A percentile compares a stretch with the other conserved stretches of the same genome.
phyloP scores from a whole-genome alignment of 106 monocot genomes.

The Triglochin maritima region DNA sequence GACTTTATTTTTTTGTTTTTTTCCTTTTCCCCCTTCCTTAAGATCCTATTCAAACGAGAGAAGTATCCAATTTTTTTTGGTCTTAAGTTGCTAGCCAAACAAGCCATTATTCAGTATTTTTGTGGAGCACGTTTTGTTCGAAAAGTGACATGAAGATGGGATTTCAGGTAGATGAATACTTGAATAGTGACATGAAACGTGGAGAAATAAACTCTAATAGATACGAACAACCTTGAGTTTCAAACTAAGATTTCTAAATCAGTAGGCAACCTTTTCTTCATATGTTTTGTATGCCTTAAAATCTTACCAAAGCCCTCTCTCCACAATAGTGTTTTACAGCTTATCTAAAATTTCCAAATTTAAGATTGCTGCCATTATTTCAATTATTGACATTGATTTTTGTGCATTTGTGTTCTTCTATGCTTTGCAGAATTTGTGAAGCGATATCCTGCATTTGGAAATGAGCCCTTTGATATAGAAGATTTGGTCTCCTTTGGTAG shows the following conservation, averaged over 20 bases:
- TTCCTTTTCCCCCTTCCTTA: too few relatives aligned
- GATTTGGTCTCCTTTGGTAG: conserved; percentile 79
- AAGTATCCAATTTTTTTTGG: too few relatives aligned
- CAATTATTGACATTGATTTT: not conserved
- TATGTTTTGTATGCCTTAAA: not conserved
- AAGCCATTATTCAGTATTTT: too few relatives aligned
- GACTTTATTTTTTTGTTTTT: too few relatives aligned
- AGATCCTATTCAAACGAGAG: too few relatives aligned
- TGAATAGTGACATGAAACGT: not conserved
- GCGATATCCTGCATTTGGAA: conserved; percentile 48
- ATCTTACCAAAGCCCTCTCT: not conserved
- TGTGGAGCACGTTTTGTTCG: too few relatives aligned
- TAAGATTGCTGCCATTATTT: not conserved
- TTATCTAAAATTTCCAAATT: too few relatives aligned
- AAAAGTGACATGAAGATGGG: too few relatives aligned
- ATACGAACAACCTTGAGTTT: not conserved
- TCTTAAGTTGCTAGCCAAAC: too few relatives aligned
- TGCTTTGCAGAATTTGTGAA: conserved; percentile 55
- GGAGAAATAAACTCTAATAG: not conserved
- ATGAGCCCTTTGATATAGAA: conserved; percentile 93
- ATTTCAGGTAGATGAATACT: too few relatives aligned
- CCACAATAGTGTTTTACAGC: not conserved
- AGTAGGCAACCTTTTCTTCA: not conserved
- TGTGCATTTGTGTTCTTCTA: not conserved
- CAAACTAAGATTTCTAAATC: not conserved